Percentiles rank a stretch among this genome's conserved stretches.
These are phyloP conservation scores for Cryptococcus floricola DNA, from an alignment of 1,284 basidiomycete genomes.

Conservation along the genomic window DNA sequence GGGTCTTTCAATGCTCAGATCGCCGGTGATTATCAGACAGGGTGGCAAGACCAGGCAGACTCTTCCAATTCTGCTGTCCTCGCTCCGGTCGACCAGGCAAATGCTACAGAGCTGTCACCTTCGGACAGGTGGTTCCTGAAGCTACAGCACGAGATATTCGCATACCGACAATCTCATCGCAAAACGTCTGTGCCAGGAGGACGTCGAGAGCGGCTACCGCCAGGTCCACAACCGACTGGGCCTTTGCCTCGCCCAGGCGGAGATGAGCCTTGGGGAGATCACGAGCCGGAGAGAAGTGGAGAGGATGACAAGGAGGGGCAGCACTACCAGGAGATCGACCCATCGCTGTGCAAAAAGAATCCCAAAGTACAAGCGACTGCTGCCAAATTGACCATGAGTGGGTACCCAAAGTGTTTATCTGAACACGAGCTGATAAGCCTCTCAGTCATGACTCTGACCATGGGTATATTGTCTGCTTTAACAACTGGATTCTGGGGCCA, in stretches of 20 bases:
- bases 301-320: not conserved
- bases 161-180: conserved; percentile 8
- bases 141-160: conserved; percentile 36
- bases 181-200: not conserved
- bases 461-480: conserved; percentile 75
- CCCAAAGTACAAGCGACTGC: conserved; percentile 68
- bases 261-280: conserved; percentile 4
- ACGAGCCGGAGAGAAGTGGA: not conserved
- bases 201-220: too few relatives aligned
- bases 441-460: conserved; percentile 63
- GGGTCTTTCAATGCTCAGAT: not conserved
- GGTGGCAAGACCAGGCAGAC: not conserved
- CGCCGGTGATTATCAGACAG: not conserved
- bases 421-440: not conserved
- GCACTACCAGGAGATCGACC: conserved; percentile 45
- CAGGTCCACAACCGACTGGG: conserved; percentile 7
- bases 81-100: not conserved
- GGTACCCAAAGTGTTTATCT: conserved; percentile 23
- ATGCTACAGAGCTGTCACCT: conserved; percentile 8
- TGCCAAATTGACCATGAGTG: conserved; percentile 64
- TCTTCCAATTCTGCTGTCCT: not conserved
- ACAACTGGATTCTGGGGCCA: conserved; percentile 87
- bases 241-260: conserved; percentile 15
- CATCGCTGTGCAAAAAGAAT: conserved; percentile 60
- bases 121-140: conserved; percentile 45